Evolutionary conservation across 306 rosid genomes (phyloP), one percentile per base, ranked within the genome.

Genomic region (Benincasa hispida): DNA sequence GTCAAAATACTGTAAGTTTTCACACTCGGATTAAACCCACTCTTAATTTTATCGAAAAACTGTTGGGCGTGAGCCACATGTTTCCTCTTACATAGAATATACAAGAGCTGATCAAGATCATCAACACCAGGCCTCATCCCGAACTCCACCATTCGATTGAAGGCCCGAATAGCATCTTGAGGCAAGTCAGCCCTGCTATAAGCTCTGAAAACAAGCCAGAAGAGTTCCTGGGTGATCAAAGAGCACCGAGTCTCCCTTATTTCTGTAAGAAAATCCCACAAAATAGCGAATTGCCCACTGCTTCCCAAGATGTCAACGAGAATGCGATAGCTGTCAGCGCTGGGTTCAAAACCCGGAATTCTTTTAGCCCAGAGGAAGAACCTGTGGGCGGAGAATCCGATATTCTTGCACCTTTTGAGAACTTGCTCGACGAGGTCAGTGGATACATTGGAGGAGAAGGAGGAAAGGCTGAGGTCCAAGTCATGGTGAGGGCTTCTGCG

Each of bases 301-400:
- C 86, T 66, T 55, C 98, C 97, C 76, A 93, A 81, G 34, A 93
- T 87, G 47, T 87, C 91, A 68, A 91, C 87, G 83, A 91, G 84
- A 85, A 93, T 87, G 77, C 63, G 90, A 78, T 86, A 82, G 88
- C 92, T 91, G 60, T 86, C 83, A 35, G 7, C 79, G 45, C 88
- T 91, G 34, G 87, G 98, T 55, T 84, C 84, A 65, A 93, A 93
- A 58, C 83, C 89, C 12, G 97, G 90, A 75, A 90, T 74, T 12
- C 81, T 84, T 80, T 84, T 85, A 78, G 98, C 90, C 98, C 97
- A 93, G 70, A 91, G 86, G 60, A 93, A 93, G 90, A 93, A 93
- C 54, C 98, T 85, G 82, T 93, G 97, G 35, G 97, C 89, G 10
- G 97, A 82, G 75, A 88, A 85, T 42, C 90, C 90, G 53, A 91